Evolutionary conservation across 2,329 filamentous ascomycete species (phyloP), one percentile per base, ranked within the genome.

Genomic region (Scopulariopsis brevicaulis): DNA sequence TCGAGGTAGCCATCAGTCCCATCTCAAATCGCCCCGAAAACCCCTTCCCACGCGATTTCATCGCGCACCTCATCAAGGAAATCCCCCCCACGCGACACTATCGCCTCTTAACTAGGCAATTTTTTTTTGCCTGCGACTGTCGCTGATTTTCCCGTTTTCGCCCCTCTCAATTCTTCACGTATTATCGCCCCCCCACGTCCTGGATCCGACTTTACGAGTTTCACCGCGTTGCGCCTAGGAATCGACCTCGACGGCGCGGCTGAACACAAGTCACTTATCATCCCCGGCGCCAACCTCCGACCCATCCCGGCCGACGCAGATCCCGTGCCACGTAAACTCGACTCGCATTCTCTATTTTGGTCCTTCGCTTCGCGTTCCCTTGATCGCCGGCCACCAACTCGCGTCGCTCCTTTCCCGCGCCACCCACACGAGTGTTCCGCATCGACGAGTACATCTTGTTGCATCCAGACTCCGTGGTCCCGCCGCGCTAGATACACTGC

Each of bases 41-140:
- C 73, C 72, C 71, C 73, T 74, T 76, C 74, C 73, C 74, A 79
- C 78, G 77, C 79, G 74, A 75, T 75, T 78, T 75, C 70, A 69
- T 75, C 72, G 71, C 75, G 71, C 73, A 69, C 71, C 66, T 65
- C 68, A 67, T 71, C 69, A 66, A 66, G 67, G 68, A 66, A 64
- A 72, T 66, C 65, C 66, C 69, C 70, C 70, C 70, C 69, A 73
- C 71, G 70, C 72, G 70, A 69, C 70, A 22, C 22, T 3, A 50
- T 50, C 46, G 46, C n/a, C 46, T 50, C 46, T n/a, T n/a, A 50
- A 50, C 46, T 50, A 64, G 63, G 64, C 61, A 63, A 63, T 62
- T 60, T 60, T 61, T 60, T 34, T 48, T 34, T 37, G 35, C 55
- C 46, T 43, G n/a, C 55, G 40, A 56, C 43, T 25, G 25, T 35